phyloP scores from a whole-genome alignment of 768 basidiomycete genomes.

The Suillus variegatus region DNA sequence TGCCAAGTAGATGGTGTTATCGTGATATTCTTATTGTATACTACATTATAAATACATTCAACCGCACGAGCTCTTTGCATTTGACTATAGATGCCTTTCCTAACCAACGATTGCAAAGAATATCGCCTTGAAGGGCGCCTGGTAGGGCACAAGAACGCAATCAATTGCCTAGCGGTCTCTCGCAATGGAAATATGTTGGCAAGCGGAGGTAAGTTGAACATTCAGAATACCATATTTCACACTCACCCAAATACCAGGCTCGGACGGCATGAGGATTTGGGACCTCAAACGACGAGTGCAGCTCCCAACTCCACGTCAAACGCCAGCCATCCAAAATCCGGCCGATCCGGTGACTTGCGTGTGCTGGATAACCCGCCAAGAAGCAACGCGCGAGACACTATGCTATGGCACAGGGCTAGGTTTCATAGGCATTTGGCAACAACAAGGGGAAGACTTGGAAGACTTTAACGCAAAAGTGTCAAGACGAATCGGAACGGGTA shows the following conservation, averaged over 20 bases:
- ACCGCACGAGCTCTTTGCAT: no score
- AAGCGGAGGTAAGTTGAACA: constrained; percentile 9
- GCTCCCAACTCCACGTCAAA: constrained; percentile 2
- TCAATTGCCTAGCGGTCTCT: constrained; percentile 7
- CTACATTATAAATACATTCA: no score
- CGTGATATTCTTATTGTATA: no score
- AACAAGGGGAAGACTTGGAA: not conserved
- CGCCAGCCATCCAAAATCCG: constrained; percentile 4
- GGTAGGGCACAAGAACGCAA: constrained; percentile 8
- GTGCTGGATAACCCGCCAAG: constrained; percentile 4
- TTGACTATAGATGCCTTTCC: no score
- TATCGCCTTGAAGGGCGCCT: constrained; percentile 7
- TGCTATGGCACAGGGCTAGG: constrained; percentile 12
- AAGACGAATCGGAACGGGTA: constrained; percentile 3
- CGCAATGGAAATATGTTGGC: constrained; percentile 5
- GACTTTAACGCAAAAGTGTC: constrained; percentile 7
- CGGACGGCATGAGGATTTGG: constrained; percentile 10
- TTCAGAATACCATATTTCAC: not conserved
- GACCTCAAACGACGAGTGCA: constrained; percentile 6
- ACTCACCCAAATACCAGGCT: constrained; percentile 4
- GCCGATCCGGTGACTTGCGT: constrained; percentile 8
- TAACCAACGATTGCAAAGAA: not conserved
- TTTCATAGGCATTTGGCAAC: constrained; percentile 9
- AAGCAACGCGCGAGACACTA: constrained; percentile 1
- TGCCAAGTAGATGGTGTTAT: no score